phyloP scores from a whole-genome alignment of 495 filamentous ascomycete species.

The Neurospora tetraspora region DNA sequence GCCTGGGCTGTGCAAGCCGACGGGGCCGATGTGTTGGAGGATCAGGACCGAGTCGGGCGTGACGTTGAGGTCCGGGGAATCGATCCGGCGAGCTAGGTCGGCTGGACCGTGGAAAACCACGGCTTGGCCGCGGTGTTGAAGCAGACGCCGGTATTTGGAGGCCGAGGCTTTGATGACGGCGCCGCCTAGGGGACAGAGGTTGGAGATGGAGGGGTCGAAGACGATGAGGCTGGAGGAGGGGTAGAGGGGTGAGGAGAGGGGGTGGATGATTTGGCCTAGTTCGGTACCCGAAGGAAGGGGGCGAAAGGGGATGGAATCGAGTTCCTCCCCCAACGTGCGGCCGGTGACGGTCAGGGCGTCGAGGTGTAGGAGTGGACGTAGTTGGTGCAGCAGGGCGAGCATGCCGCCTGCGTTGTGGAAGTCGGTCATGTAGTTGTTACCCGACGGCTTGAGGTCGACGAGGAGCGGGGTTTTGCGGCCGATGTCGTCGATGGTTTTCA shows the following conservation, averaged over 20 bases:
- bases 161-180: constrained; percentile 57
- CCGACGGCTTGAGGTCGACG: constrained; percentile 55
- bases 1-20: constrained; percentile 46
- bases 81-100: constrained; percentile 49
- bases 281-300: constrained; percentile 21
- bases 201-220: constrained; percentile 31
- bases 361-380: constrained; percentile 48
- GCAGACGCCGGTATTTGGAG: constrained; percentile 41
- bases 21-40: constrained; percentile 50
- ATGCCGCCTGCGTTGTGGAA: constrained; percentile 62
- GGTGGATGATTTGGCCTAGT: constrained; percentile 35
- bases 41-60: constrained; percentile 45
- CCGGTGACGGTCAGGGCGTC: constrained; percentile 49
- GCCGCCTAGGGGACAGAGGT: constrained; percentile 38
- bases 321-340: constrained; percentile 44
- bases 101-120: constrained; percentile 49
- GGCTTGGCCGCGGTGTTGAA: constrained; percentile 43
- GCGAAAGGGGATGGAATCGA: constrained; percentile 38
- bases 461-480: constrained; percentile 50
- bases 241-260: constrained; percentile 43
- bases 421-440: constrained; percentile 67
- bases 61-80: constrained; percentile 44
- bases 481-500: constrained; percentile 50
- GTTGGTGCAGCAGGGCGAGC: constrained; percentile 43
- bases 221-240: constrained; percentile 45